Percentiles rank a stretch among this genome's conserved stretches.
Evolutionary conservation across 2,329 filamentous ascomycete genomes (phyloP).

Genomic region (Pleoardoris graminearum): DNA sequence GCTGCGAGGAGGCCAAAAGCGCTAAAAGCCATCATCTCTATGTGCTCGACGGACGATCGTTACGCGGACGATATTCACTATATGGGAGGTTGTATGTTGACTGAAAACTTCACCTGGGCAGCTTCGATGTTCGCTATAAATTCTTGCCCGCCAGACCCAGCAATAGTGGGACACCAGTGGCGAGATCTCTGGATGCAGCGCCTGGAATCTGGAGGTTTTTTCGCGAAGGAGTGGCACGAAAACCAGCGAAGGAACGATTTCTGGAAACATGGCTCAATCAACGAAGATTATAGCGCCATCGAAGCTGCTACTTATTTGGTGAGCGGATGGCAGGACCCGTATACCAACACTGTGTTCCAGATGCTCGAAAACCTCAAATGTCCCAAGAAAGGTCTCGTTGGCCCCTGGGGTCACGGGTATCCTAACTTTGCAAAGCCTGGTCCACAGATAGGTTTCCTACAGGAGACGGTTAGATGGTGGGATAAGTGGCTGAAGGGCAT

Average conservation of each 20-base stretch:
- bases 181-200: constrained; percentile 6
- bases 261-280: constrained; percentile 7
- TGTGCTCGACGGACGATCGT: constrained; percentile 2
- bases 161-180: constrained; percentile 4
- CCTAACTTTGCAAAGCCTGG: constrained; percentile 6
- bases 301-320: constrained; percentile 5
- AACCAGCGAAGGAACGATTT: constrained; percentile 4
- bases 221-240: constrained; percentile 7
- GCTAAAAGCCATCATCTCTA: constrained; percentile 3
- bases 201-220: constrained; percentile 5
- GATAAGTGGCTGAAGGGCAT: constrained; percentile 6
- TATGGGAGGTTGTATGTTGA: constrained; percentile 3
- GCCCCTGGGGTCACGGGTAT: constrained; percentile 5
- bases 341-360: constrained; percentile 3
- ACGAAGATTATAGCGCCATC: constrained; percentile 3
- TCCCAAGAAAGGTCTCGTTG: constrained; percentile 6
- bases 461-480: constrained; percentile 9
- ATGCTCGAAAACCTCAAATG: constrained; percentile 7
- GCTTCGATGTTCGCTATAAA: constrained; percentile 8
- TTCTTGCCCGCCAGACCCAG: constrained; percentile 5
- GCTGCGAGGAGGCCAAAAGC: constrained; percentile 2
- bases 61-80: constrained; percentile 5
- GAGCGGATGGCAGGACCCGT: constrained; percentile 5
- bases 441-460: constrained; percentile 4
- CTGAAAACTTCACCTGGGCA: constrained; percentile 5